phyloP scores from a whole-genome alignment of 164 flowering plant species.

The Piper betle region DNA sequence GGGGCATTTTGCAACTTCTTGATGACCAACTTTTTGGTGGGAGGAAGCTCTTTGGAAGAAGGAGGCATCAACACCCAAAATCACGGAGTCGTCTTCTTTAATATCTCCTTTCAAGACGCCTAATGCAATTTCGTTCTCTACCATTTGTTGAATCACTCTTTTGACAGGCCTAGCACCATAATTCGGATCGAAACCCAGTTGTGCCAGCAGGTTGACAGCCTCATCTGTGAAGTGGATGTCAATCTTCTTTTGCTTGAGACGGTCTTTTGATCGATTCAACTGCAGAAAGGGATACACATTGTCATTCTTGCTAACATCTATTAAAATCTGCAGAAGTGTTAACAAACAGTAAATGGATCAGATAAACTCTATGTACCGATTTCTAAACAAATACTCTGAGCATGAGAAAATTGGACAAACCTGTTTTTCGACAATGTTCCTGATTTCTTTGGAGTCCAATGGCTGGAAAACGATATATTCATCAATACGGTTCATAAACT shows the following conservation, averaged over 20 bases:
- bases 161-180: constrained; percentile 94
- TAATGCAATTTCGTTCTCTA: constrained; percentile 77
- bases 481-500: constrained; percentile 86
- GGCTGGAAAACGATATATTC: constrained; percentile 96
- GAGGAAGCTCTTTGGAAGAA: constrained; percentile 27
- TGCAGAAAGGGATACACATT: constrained; percentile 23
- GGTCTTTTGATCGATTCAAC: constrained; percentile 57
- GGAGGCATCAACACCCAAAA: constrained; percentile 42
- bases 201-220: constrained; percentile 52
- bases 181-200: constrained; percentile 77
- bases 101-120: constrained; percentile 61
- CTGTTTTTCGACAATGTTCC: constrained; percentile 76
- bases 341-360: too few species aligned
- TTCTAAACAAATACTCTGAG: too few species aligned
- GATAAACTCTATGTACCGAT: too few species aligned
- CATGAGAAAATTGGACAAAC: constrained; percentile 20
- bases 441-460: constrained; percentile 62
- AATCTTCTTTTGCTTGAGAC: constrained; percentile 83
- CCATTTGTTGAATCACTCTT: constrained; percentile 82
- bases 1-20: constrained; percentile 29
- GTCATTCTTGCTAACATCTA: too few species aligned
- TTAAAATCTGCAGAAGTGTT: too few species aligned
- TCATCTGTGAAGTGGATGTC: constrained; percentile 57
- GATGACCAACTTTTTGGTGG: constrained; percentile 39
- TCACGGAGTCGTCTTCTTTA: constrained; percentile 55